Evolutionary conservation across 225 moss, liverwort and hornwort species (phyloP), one percentile per base, ranked within the genome.

Genomic region (Anthoceros angustus): DNA sequence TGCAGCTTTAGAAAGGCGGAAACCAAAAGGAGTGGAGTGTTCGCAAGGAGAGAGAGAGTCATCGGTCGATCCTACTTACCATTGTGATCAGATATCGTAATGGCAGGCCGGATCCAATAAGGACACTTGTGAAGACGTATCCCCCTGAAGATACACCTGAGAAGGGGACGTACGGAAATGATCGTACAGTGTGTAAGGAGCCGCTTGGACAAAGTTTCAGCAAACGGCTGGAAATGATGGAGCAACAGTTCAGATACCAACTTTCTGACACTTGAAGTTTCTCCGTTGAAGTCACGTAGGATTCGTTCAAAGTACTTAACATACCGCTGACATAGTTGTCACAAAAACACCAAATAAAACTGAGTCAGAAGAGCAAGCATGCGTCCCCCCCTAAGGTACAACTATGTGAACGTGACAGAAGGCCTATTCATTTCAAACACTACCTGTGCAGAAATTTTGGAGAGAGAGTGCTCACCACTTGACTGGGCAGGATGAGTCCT

Each of bases 231-330:
- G 42, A 24, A 2, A 15, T 16, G 10, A 8, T 67, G 66, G 65
- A 61, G 2, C 10, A 12, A n/a, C 25, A 64, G 15, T 41, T 14
- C 12, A 55, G 39, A 64, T 63, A 71, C 91, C 82, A 75, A 95
- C 95, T 95, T 91, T 77, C 91, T 78, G 75, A 91, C 95, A 73
- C 80, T 86, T 7, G 95, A 90, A 55, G 88, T 95, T 76, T 91
- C 95, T 32, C 95, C 95, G 64, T 86, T 80, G 55, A 86, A 88
- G 42, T 95, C 90, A 73, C 83, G 78, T 25, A 95, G 76, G 23
- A 95, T 86, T 69, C 95, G 91, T 77, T 95, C 95, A 66, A 95
- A 95, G 64, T 95, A 95, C 74, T 95, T 91, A 69, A 95, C 95
- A 73, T 95, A 95, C 14, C 95, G 91, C 95, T 95, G 88, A 65